Evolutionary conservation across 1,284 basidiomycete species (phyloP).

Genomic region (Phylloporus gajari): DNA sequence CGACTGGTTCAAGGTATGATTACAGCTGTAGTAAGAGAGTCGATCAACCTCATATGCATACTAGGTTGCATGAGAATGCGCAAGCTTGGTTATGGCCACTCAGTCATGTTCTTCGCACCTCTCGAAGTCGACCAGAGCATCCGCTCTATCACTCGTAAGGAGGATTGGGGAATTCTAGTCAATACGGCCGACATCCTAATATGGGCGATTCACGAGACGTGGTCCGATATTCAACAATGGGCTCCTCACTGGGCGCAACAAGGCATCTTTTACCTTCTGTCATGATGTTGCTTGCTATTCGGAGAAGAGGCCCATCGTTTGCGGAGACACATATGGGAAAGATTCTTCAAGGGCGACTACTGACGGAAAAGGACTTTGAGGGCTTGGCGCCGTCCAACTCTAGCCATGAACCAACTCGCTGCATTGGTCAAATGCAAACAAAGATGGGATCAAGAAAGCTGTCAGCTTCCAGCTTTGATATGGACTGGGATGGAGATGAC

Average conservation of each 20-base stretch:
- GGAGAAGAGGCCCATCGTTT: neutral
- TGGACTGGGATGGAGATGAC: no score
- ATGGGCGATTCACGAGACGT: conserved; percentile 7
- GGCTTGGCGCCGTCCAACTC: no score
- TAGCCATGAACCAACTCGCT: no score
- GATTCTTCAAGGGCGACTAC: neutral
- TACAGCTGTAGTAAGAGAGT: no score
- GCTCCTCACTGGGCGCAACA: conserved; percentile 58
- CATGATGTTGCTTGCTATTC: neutral
- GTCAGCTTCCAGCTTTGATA: no score
- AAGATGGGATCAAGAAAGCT: no score
- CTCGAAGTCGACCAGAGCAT: conserved; percentile 54
- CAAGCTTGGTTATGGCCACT: conserved; percentile 57
- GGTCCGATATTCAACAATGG: conserved; percentile 44
- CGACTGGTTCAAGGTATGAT: conserved; percentile 63
- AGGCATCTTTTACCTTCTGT: conserved; percentile 38
- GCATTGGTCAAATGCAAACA: no score
- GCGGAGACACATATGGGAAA: conserved; percentile 3
- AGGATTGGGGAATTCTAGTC: conserved; percentile 26
- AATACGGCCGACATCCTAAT: conserved; percentile 7
- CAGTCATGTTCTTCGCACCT: conserved; percentile 60
- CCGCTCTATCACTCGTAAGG: conserved; percentile 37
- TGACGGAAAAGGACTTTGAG: neutral
- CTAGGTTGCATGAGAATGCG: conserved; percentile 61
- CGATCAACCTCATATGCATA: no score